Conservation (phyloP, 495 filamentous ascomycete species). For the Zalerion maritima region DNA sequence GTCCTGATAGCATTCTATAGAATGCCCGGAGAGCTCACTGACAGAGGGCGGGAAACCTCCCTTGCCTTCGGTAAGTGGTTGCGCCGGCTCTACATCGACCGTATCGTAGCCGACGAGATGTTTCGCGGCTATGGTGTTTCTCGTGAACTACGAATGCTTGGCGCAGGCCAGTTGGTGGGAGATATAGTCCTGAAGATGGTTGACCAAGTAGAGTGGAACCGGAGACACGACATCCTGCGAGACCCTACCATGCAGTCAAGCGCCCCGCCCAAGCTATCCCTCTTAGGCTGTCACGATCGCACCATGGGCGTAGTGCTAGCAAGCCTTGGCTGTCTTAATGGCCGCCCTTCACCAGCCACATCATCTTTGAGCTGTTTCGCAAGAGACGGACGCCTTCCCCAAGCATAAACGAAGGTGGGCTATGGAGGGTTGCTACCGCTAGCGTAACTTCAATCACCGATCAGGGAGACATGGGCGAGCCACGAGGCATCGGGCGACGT, state of each 20-base stretch:
- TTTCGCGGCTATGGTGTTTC: constrained; percentile 59
- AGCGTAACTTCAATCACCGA: constrained; percentile 1
- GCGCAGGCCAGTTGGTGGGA: constrained; percentile 57
- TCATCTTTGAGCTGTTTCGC: constrained; percentile 62
- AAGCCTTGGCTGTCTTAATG: constrained; percentile 57
- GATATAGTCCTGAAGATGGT: constrained; percentile 39
- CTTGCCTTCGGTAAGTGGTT: constrained; percentile 58
- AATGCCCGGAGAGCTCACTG: constrained; percentile 60
- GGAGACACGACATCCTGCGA: constrained; percentile 3
- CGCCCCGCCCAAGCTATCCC: constrained; percentile 6
- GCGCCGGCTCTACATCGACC: constrained; percentile 38
- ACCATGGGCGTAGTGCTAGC: constrained; percentile 59
- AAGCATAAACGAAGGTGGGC: constrained; percentile 1
- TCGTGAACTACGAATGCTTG: constrained; percentile 57
- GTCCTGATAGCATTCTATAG: constrained; percentile 5
- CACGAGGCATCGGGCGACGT: constrained; percentile 24
- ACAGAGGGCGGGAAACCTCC: constrained; percentile 60
- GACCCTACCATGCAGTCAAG: constrained; percentile 3
- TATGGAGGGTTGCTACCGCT: constrained; percentile 2
- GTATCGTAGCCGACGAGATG: constrained; percentile 66
- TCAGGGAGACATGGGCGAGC: constrained; percentile 5
- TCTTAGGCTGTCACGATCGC: constrained; percentile 71
- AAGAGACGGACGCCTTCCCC: constrained; percentile 4
- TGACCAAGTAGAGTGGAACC: constrained; percentile 6
- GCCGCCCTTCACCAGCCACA: constrained; percentile 64